Base-by-base conservation (phyloP, 179 eudicot genomes). In the Patellifolia procumbens region DNA sequence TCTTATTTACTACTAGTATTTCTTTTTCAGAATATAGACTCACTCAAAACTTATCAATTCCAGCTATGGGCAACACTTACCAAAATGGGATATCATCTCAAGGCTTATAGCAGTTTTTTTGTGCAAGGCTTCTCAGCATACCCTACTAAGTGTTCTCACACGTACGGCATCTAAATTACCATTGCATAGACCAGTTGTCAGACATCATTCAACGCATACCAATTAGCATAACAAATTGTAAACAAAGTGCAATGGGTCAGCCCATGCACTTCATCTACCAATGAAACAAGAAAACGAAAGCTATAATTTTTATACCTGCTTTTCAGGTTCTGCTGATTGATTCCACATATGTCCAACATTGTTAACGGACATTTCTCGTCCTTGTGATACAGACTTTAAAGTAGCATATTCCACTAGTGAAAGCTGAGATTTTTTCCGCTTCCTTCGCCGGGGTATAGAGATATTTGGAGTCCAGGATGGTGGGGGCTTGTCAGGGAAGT, bases 271-370 rank as follows among this genome's bases (percentile, higher is more conserved):
- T 16, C 71, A 16, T 53, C 7, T 15, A 24, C 46, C 34, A 71
- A 17, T 16, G 51, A 31, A 20, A 19, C 24, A 12, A 34, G 4
- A 60, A 46, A 22, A 29, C 42, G 8, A 61, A 13, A 35, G 35
- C 48, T 0, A 68, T 37, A 26, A 53, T 35, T 32, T 24, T 51
- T 32, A 10, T 81, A 90, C 97, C 94, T 87, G 88, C 71, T 85
- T 90, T 67, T 88, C 92, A 53, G 86, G 80, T 68, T 85, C 93
- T 15, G 93, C 78, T 56, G 87, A 78, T 68, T 79, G 80, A 83
- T 77, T 88, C 91, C 90, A 87, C 29, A 83, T 63, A 53, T 76
- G 78, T 49, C 87, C 93, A 77, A 88, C 86, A 65, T 83, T 82
- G 81, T 84, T 82, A 42, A 87, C 76, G 42, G 80, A 82, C 77